A percentile compares a stretch with the other conserved stretches of the same genome.
phyloP scores from a whole-genome alignment of 257 asterid species.

The Paraleonurus japonicus region DNA sequence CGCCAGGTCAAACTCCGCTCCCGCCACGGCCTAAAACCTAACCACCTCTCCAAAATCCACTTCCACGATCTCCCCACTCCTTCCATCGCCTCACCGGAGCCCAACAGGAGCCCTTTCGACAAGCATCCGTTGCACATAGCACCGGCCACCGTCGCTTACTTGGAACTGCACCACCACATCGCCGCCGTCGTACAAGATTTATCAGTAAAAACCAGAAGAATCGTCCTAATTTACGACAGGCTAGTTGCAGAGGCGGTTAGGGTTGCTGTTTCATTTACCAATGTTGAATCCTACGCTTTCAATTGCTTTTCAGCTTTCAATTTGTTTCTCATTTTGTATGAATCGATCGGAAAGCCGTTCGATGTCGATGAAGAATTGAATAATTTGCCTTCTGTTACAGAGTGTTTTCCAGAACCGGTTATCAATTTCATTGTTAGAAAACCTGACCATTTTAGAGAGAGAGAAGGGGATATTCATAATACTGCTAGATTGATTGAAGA shows the following conservation, averaged over 20 bases:
- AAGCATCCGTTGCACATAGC: conserved; percentile 33
- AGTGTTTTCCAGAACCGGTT: conserved; percentile 14
- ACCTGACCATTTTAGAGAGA: conserved; percentile 11
- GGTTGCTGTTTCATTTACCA: conserved; percentile 31
- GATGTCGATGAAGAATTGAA: conserved; percentile 17
- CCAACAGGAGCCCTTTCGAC: background rate
- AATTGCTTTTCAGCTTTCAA: conserved; percentile 45
- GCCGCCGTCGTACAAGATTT: conserved; percentile 18
- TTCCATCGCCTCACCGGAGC: conserved; percentile 3
- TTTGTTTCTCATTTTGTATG: conserved; percentile 37
- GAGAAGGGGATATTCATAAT: conserved; percentile 47
- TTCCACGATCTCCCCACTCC: conserved; percentile 28
- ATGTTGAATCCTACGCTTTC: too few relatives aligned
- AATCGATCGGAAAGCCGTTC: conserved; percentile 37
- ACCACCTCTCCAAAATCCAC: background rate
- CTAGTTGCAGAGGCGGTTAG: conserved; percentile 32
- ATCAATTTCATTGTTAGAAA: conserved; percentile 27
- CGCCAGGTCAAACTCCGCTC: conserved; percentile 31
- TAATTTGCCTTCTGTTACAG: conserved; percentile 26
- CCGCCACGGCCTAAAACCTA: too few relatives aligned
- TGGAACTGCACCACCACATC: conserved; percentile 23
- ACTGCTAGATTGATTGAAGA: conserved; percentile 35
- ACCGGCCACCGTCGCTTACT: conserved; percentile 37
- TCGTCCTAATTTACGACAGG: conserved; percentile 38
- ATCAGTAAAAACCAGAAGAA: conserved; percentile 14